Percentiles rank a stretch among this genome's conserved stretches.
Conservation (phyloP, 257 asterid species). For the Echium plantagineum region DNA sequence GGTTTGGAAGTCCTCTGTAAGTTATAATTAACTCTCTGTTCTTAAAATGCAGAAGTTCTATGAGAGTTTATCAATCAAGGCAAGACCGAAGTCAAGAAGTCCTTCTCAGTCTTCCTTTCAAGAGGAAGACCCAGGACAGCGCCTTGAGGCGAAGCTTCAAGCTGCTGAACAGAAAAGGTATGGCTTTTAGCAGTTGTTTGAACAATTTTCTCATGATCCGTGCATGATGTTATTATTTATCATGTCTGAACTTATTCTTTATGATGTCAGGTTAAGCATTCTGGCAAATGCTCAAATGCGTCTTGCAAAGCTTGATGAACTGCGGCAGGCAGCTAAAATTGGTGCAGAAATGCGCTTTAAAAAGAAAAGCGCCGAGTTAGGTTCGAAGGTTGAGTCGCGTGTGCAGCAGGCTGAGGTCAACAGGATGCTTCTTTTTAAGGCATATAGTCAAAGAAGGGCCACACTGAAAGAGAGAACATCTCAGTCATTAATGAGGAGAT, state of each 20-base stretch:
- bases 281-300: slow-evolving; percentile 71
- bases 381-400: slow-evolving; percentile 70
- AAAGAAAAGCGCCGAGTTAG: slow-evolving; percentile 75
- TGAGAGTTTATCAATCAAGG: slow-evolving; percentile 79
- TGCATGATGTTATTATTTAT: background rate
- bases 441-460: slow-evolving; percentile 69
- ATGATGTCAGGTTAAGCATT: slow-evolving; percentile 33
- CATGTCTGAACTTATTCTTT: background rate
- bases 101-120: slow-evolving; percentile 55
- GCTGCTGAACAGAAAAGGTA: slow-evolving; percentile 96
- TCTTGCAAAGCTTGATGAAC: slow-evolving; percentile 77
- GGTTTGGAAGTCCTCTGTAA: background rate
- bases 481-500: slow-evolving; percentile 57
- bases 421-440: slow-evolving; percentile 69
- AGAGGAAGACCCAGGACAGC: slow-evolving; percentile 83
- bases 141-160: slow-evolving; percentile 93
- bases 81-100: slow-evolving; percentile 77
- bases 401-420: slow-evolving; percentile 87
- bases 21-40: background rate
- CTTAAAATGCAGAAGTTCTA: slow-evolving; percentile 53
- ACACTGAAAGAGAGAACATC: slow-evolving; percentile 74
- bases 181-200: background rate
- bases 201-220: background rate
- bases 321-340: slow-evolving; percentile 78
- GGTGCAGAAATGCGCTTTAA: slow-evolving; percentile 63